Evolutionary conservation across 805 yeast genomes (phyloP).

Genomic region (Martiniozyma abietophila): DNA sequence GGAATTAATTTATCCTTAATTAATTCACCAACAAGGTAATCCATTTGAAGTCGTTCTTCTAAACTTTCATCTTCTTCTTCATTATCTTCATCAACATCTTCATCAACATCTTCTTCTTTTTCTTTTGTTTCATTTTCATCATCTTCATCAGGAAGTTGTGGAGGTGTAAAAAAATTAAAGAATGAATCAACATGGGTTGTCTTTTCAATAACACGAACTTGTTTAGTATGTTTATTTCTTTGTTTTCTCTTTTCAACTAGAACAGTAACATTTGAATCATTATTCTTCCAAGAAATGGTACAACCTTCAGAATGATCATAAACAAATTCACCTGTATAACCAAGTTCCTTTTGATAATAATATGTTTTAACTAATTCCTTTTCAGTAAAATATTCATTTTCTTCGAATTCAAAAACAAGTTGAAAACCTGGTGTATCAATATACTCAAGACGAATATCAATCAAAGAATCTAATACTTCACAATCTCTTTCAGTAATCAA

Average conservation of each 20-base stretch:
- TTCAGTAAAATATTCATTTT: slow-evolving; percentile 72
- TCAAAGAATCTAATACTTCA: slow-evolving; percentile 63
- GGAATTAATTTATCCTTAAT: slow-evolving; percentile 93
- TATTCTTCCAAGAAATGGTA: slow-evolving; percentile 73
- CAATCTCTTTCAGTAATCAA: slow-evolving; percentile 85
- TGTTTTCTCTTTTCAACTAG: slow-evolving; percentile 90
- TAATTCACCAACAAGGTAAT: slow-evolving; percentile 93
- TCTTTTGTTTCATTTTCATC: too few species aligned
- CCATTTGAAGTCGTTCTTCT: slow-evolving; percentile 79
- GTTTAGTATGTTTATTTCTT: slow-evolving; percentile 93
- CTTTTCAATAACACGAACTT: slow-evolving; percentile 92
- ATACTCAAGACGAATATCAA: slow-evolving; percentile 70
- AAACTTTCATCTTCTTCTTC: slow-evolving; percentile 65
- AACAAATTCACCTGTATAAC: slow-evolving; percentile 91
- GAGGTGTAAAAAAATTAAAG: slow-evolving; percentile 94
- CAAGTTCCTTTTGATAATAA: slow-evolving; percentile 88
- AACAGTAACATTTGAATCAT: slow-evolving; percentile 77
- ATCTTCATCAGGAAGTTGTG: slow-evolving; percentile 52
- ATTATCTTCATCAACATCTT: slow-evolving; percentile 32
- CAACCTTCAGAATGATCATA: slow-evolving; percentile 95
- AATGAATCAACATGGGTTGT: slow-evolving; percentile 90
- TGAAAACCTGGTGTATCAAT: slow-evolving; percentile 81
- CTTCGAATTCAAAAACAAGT: slow-evolving; percentile 70
- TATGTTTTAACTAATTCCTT: slow-evolving; percentile 71
- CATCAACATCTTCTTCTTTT: slow-evolving; percentile 45